Evolutionary conservation across 2,329 filamentous ascomycete species (phyloP), one percentile per base, ranked within the genome.

Genomic region (Arthrobotrys conoides): DNA sequence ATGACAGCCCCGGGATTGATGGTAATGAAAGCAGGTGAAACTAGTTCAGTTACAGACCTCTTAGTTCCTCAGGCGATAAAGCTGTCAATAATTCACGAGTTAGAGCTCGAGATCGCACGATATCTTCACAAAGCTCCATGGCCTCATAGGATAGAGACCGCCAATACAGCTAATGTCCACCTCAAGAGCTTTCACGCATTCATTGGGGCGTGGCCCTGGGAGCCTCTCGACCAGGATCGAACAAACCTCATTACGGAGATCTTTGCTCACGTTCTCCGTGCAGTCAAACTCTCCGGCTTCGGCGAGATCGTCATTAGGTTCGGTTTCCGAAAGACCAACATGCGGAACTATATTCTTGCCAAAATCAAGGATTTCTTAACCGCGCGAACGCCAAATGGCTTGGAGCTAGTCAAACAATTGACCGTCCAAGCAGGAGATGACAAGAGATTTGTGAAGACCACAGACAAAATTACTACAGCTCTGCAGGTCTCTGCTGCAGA

Each of bases 181-280:
- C 41, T 71, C 9, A 64, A 71, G 33, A 71, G 67, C n/a, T 63
- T 71, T n/a, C 57, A 71, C 22, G 53, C 30, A 12, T 71, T 71
- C 9, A 46, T 64, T 22, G 41, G 46, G 6, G 67, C 67, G n/a
- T 71, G 67, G 53, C 53, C 57, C 0, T 38, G 57, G 53, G 67
- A 71, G 33, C 38, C 53, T 20, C 12, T 71, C 9, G 46, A 49
- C 33, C 27, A 41, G 3, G 67, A 71, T 0, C 18, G 30, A 30
- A 27, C 36, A 10, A 53, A 51, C 6, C 30, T 71, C 12, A 44
- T 71, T 0, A 24, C 20, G 14, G 67, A 71, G 10, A 63, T 71
- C 0, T 63, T 71, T n/a, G 20, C 24, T 4, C 67, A 71, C 57
- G 10, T 71, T 14, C 53, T 71, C 14, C 67, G 38, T 9, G 41